Evolutionary conservation across 1,139 yeast genomes (phyloP), one percentile per base, ranked within the genome.

Genomic region (Pneumocystis jirovecii): DNA sequence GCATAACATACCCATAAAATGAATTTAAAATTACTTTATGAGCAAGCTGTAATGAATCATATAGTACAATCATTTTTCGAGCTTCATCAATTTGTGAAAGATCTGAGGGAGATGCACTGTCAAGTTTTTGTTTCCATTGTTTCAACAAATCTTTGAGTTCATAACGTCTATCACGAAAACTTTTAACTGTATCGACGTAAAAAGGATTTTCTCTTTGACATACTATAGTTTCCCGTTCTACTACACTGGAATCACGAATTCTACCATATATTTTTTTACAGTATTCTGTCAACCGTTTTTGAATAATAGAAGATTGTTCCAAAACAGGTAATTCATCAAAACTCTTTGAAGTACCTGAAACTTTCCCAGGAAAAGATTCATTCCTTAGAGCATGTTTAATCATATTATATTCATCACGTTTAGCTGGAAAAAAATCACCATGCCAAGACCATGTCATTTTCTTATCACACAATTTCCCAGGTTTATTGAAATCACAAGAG

Each of bases 131-230:
- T 74, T 91, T 93, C 97, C 97, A 95, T 1, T 85, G 89, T 74
- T 95, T 95, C 0, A 96, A 96, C 65, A 89, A 79, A 12, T 95
- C 95, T 76, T 95, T 95, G 76, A 89, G 95, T 70, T 93, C 97
- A 74, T 95, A 95, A 71, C 99, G 84, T 73, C 98, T 85, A 75
- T 95, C 98, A 77, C 98, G 84, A 76, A 95, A 95, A 66, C 86
- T 87, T 71, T 97, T 82, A 40, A 95, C 99, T 0, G 98, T 95
- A 72, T 93, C 83, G 59, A 91, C 96, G 74, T 95, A 95, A 72
- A 95, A 95, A 0, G 99, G 98, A 71, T 95, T 95, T 74, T 95
- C 99, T 70, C 97, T 80, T 76, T 95, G 99, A 74, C 99, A 95
- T 63, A 95, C 89, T 70, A 95, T 89, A 0, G 98, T 93, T 71